Conservation (phyloP, 2,329 filamentous ascomycete genomes). For the Corniculantispora saksenae region DNA sequence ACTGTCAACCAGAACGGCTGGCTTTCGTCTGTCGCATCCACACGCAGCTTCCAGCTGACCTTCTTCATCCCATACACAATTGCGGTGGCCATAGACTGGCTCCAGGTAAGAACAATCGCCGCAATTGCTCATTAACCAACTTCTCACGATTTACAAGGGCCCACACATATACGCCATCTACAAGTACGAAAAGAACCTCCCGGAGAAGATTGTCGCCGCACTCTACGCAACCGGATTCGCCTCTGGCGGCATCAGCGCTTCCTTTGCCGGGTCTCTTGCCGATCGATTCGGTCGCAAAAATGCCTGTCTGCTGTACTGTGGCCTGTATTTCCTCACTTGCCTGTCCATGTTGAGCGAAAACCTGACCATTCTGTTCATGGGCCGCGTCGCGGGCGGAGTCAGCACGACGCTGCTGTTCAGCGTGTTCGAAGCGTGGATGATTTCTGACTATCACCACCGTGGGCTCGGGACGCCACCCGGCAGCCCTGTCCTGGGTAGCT, state of each 20-base stretch:
- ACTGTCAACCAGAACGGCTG: not conserved
- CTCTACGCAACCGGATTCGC: slow-evolving; percentile 51
- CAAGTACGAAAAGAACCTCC: slow-evolving; percentile 49
- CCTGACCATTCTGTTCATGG: slow-evolving; percentile 49
- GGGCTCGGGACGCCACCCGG: slow-evolving; percentile 38
- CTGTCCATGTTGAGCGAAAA: slow-evolving; percentile 49
- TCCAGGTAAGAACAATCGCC: slow-evolving; percentile 28
- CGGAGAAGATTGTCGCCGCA: slow-evolving; percentile 45
- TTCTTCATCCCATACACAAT: slow-evolving; percentile 20
- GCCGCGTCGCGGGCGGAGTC: slow-evolving; percentile 56
- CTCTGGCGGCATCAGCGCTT: slow-evolving; percentile 47
- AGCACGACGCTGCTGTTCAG: slow-evolving; percentile 59
- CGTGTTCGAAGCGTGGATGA: slow-evolving; percentile 62
- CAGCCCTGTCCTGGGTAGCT: too few relatives aligned
- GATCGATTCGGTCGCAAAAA: slow-evolving; percentile 50
- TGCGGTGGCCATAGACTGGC: slow-evolving; percentile 36
- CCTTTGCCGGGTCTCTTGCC: slow-evolving; percentile 39
- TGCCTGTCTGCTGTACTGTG: slow-evolving; percentile 56
- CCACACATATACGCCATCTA: slow-evolving; percentile 55
- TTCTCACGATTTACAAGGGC: slow-evolving; percentile 32
- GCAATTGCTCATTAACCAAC: not conserved
- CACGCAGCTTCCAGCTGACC: slow-evolving; percentile 8
- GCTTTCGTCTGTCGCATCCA: not conserved
- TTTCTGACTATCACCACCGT: slow-evolving; percentile 54
- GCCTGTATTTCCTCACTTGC: slow-evolving; percentile 53